Percentiles rank a stretch among this genome's conserved stretches.
These are phyloP conservation scores for Pseudonitzschia multiseries DNA, from an alignment of 108 stramenopile species.

Conservation along the genomic window DNA sequence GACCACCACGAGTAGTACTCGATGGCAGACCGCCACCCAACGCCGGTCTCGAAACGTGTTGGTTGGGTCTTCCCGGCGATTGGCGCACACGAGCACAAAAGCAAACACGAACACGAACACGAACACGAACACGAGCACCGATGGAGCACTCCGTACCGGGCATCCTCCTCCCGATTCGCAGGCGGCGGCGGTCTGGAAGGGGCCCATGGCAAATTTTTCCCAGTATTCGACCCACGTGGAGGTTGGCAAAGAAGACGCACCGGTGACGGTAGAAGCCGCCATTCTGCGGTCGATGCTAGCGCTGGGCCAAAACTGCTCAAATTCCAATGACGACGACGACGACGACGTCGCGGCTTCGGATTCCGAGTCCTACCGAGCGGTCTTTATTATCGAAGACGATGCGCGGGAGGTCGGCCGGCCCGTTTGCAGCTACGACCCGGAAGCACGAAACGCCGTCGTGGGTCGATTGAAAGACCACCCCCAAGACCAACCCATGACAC, in stretches of 20 bases:
- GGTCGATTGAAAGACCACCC: background rate
- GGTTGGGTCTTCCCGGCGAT: too few species aligned
- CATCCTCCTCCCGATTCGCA: too few species aligned
- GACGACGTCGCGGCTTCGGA: background rate
- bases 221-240: slow-evolving; percentile 28
- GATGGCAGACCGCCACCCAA: too few species aligned
- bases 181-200: slow-evolving; percentile 11
- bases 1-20: too few species aligned
- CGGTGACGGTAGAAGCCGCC: slow-evolving; percentile 21
- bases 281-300: slow-evolving; percentile 20
- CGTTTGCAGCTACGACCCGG: background rate
- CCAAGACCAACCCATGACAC: slow-evolving; percentile 23
- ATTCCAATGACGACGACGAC: background rate
- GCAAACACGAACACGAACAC: too few species aligned
- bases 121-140: too few species aligned
- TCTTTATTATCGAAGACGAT: background rate
- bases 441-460: background rate
- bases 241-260: slow-evolving; percentile 5
- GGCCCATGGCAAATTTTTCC: slow-evolving; percentile 27
- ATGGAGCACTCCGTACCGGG: too few species aligned
- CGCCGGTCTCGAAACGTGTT: too few species aligned
- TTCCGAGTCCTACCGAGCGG: background rate
- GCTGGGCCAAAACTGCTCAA: background rate
- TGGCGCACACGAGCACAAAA: too few species aligned
- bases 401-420: background rate